Percentiles rank a stretch among this genome's conserved stretches.
Evolutionary conservation across 345 rosid genomes (phyloP).

Genomic region (Corchorus olitorius): DNA sequence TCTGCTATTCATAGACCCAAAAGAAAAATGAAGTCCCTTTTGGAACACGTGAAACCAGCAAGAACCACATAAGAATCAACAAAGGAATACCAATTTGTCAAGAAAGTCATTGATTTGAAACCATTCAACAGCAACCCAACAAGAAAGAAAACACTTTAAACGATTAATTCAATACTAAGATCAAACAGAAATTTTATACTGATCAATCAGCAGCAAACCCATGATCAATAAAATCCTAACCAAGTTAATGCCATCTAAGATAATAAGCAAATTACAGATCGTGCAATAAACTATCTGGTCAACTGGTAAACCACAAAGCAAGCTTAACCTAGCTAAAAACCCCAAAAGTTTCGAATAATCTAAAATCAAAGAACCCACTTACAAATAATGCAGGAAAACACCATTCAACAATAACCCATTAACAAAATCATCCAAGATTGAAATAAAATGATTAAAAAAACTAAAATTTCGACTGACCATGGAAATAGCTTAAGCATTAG

Average conservation of each 20-base stretch:
- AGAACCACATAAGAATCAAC: neutral
- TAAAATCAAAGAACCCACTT: neutral
- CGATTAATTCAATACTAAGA: conserved; percentile 1
- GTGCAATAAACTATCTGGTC: neutral
- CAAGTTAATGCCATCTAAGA: neutral
- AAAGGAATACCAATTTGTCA: neutral
- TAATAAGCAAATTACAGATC: neutral
- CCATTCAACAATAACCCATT: neutral
- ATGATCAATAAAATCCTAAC: neutral
- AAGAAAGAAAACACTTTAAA: neutral
- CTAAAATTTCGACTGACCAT: conserved; percentile 30
- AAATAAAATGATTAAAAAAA: neutral
- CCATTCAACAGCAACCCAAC: neutral
- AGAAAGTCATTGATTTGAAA: neutral
- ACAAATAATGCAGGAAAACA: neutral
- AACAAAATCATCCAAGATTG: neutral
- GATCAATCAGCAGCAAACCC: neutral
- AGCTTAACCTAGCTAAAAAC: conserved; percentile 8
- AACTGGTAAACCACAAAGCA: neutral
- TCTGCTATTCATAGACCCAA: neutral
- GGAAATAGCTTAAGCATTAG: conserved; percentile 58
- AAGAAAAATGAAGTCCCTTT: neutral
- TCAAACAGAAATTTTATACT: neutral
- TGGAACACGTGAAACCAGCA: neutral
- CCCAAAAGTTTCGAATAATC: conserved; percentile 2